Percentiles rank a stretch among this genome's conserved stretches.
These are phyloP conservation scores for Gastrodia elata DNA, from an alignment of 106 monocot genomes.

Conservation along the genomic window DNA sequence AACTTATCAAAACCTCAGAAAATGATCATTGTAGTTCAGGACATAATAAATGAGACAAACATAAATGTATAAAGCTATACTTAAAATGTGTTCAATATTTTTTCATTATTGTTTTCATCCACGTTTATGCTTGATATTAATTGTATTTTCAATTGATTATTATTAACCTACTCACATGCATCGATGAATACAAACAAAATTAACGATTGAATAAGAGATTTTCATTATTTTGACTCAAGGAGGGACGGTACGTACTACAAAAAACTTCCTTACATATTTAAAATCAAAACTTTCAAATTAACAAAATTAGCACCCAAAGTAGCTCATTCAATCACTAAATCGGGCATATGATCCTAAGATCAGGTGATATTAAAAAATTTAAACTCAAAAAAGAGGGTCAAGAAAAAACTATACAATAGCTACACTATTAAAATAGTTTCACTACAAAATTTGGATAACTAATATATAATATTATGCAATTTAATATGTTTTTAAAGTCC, in stretches of 20 bases:
- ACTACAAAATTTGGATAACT: background rate
- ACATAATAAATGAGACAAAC: background rate
- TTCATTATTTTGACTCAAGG: background rate
- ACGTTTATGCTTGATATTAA: background rate
- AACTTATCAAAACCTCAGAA: background rate
- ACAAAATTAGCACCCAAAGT: too few species aligned
- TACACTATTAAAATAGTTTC: background rate
- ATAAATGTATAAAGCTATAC: background rate
- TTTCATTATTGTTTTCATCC: background rate
- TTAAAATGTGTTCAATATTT: background rate
- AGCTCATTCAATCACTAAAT: too few species aligned
- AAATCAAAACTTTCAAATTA: too few species aligned
- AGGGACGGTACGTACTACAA: background rate
- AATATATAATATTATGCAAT: background rate
- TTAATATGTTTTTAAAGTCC: background rate
- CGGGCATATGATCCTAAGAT: too few species aligned
- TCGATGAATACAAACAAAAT: background rate
- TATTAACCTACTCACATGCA: background rate
- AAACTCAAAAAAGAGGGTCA: background rate
- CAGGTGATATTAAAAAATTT: too few species aligned
- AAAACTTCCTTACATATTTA: too few species aligned
- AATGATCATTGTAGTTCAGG: background rate
- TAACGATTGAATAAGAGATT: background rate
- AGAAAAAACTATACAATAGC: background rate
- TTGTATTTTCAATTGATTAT: background rate